Evolutionary conservation across 352 stramenopile genomes (phyloP), one percentile per base, ranked within the genome.

Genomic region (Globisporangium echinulatum): DNA sequence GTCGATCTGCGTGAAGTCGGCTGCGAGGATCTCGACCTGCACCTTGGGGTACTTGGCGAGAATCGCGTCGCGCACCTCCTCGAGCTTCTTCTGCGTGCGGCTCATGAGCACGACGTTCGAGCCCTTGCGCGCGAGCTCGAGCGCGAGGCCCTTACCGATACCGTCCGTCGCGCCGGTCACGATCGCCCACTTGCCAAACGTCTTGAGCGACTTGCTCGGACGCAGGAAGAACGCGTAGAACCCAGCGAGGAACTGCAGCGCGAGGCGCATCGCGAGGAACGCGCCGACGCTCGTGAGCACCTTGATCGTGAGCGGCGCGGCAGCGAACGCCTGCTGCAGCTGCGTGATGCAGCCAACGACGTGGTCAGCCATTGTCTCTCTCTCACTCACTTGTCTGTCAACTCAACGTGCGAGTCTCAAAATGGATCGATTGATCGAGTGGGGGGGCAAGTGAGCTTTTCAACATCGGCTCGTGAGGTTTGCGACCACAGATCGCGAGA

Each of bases 91-190:
- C 73, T 98, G 92, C 42, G 96, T 99, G 65, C 97, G 90, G 57
- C 89, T 98, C 71, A 99, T 98, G 54, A 99, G 86, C 56, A 99
- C 75, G 25, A 99, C 78, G 69, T 97, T 98, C 70, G 99, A 87
- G 38, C 96, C 96, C 70, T 98, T 96, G 70, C 97, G 96, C 14
- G 97, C 97, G 25, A 99, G 81, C 68, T 98, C 91, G 63, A 99
- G 79, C 52, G 86, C 88, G 33, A 94, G 87, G 36, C 84, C 88
- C 71, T 97, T 96, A 67, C 89, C 90, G 62, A 97, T 96, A 66
- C 90, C 90, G 62, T 97, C 89, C n/a, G 87, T 99, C 44, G 96
- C 97, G 55, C 97, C 97, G 47, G 97, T 99, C 52, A 99, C 85
- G 47, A 99, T 87, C 39, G 94, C 96, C 94, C 97, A 99, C 73